These are phyloP conservation scores for Parastagonospora nodorum DNA, from an alignment of 2,329 filamentous ascomycete species.

Conservation along the genomic window DNA sequence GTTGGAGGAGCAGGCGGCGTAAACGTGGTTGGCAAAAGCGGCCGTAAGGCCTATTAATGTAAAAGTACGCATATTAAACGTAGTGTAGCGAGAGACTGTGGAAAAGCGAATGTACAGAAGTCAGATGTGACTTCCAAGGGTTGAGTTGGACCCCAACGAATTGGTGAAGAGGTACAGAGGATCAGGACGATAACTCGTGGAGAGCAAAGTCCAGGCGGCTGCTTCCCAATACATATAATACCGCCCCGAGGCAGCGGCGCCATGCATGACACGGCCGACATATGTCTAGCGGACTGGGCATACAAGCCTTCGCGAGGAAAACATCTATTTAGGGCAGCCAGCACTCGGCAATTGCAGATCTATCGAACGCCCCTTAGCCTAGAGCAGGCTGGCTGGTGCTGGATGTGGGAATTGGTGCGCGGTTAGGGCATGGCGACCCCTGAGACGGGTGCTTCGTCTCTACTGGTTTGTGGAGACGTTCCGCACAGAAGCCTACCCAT, in stretches of 20 bases:
- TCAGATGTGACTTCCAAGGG: constrained; percentile 33
- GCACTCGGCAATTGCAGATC: constrained; percentile 25
- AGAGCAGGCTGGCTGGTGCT: constrained; percentile 10
- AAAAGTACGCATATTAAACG: constrained; percentile 35
- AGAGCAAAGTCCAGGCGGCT: constrained; percentile 6
- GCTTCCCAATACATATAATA: constrained; percentile 31
- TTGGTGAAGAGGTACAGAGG: constrained; percentile 20
- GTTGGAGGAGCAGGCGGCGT: constrained; percentile 42
- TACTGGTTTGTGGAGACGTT: constrained; percentile 23
- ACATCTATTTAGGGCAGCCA: constrained; percentile 25
- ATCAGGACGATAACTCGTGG: constrained; percentile 29
- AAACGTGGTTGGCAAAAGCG: constrained; percentile 32
- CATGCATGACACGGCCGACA: constrained; percentile 28
- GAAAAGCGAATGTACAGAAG: constrained; percentile 48
- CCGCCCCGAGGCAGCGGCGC: constrained; percentile 16
- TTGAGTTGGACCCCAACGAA: constrained; percentile 19
- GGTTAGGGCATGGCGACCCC: constrained; percentile 18
- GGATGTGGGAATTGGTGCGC: constrained; percentile 9
- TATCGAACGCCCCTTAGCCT: constrained; percentile 9
- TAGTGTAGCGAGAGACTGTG: constrained; percentile 31
- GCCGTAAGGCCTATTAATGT: constrained; percentile 41
- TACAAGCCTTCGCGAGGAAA: constrained; percentile 23
- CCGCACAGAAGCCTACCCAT: constrained; percentile 2
- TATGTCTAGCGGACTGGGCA: constrained; percentile 33
- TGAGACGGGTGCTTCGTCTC: constrained; percentile 15